phyloP scores from a whole-genome alignment of 2,329 filamentous ascomycete genomes.

The Cladosporium sp. region DNA sequence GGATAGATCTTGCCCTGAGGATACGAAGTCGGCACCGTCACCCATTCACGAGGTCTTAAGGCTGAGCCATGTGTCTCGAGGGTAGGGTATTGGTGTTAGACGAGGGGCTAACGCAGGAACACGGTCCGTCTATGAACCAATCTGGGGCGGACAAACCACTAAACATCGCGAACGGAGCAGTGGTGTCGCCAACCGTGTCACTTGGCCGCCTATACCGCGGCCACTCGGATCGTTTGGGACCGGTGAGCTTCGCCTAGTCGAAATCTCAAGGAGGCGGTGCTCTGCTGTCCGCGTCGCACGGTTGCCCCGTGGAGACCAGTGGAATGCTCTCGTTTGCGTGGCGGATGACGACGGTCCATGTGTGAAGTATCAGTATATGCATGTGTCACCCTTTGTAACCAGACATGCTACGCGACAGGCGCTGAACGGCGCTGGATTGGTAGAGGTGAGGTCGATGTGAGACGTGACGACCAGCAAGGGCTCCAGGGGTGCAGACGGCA shows the following conservation, averaged over 20 bases:
- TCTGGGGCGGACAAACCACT: not conserved
- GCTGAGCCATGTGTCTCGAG: not conserved
- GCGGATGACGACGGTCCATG: not conserved
- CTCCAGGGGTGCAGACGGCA: not conserved
- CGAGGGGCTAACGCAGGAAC: conserved; percentile 1
- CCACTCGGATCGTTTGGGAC: not conserved
- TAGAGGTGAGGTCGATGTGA: conserved; percentile 6
- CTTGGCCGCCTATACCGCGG: not conserved
- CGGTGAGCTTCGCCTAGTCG: not conserved
- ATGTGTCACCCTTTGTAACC: not conserved
- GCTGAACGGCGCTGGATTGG: not conserved
- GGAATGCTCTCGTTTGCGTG: conserved; percentile 5
- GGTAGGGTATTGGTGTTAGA: too few relatives aligned
- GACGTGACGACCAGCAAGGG: conserved; percentile 1
- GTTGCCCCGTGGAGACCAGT: conserved; percentile 2
- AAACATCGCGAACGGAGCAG: not conserved
- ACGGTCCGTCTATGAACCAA: not conserved
- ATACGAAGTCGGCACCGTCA: not conserved
- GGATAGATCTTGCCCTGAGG: not conserved
- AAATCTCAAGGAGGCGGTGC: conserved; percentile 1
- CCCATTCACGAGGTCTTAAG: conserved; percentile 1
- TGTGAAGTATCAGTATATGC: conserved; percentile 5
- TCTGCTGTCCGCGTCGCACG: conserved; percentile 9
- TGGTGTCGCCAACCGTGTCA: not conserved
- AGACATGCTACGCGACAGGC: not conserved